Base-by-base conservation (phyloP, 306 rosid species). In the Vicia sativa region DNA sequence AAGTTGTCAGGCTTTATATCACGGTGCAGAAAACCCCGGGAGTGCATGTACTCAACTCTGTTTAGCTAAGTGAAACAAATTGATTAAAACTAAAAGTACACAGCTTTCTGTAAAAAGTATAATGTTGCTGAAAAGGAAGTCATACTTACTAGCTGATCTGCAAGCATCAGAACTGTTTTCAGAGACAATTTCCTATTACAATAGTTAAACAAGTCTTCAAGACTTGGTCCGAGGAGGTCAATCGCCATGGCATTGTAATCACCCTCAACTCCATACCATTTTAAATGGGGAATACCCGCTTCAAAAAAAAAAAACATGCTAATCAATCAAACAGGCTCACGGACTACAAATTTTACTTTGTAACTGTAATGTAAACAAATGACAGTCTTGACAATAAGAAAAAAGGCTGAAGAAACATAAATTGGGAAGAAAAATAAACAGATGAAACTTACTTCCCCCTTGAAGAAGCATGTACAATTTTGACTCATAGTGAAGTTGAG, bases 1-100 rank as follows among this genome's bases (percentile, higher is more conserved):
- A 90, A 93, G 88, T 93, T 93, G 77, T 93, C 99, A 44, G 99
- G 99, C 90, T 93, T 93, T 78, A 93, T 93, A 79, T 93, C 99
- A 21, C 99, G 99, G 61, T 93, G 99, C 80, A 93, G 96, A 79
- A 93, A 93, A 34, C 99, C 97, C 57, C 91, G 90, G 49, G 92
- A 86, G 70, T 93, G 99, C 97, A 93, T 85, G 85, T 90, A 93
- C 87, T 93, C 99, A 58, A 90, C 99, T 86, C 99, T 85, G 77
- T 86, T 90, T 74, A 93, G 75, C 99, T 93, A 77, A 45, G 71
- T 9, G 73, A 62, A 60, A 49, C 71, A 52, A 76, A 64, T 35
- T 61, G 43, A 35, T 62, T 53, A 54, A 18, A 35, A 43, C 49
- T 38, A 74, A 79, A 75, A 82, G 80, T 15, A 72, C 16, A 60